Evolutionary conservation across 345 rosid genomes (phyloP), one percentile per base, ranked within the genome.

Genomic region (Dipteronia dyeriana): DNA sequence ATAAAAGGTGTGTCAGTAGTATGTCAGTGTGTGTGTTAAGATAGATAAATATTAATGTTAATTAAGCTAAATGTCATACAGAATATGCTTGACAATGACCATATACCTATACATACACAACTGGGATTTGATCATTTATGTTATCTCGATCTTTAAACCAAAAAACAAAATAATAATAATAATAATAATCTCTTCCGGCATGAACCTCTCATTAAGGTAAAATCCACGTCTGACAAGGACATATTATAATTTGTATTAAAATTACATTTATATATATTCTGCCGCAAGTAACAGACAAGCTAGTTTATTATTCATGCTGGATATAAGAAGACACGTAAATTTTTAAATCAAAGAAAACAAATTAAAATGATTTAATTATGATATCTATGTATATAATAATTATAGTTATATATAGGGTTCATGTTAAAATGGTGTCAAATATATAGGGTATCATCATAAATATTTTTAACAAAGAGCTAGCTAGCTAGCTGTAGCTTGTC

Each of bases 51-150:
- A 34, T 34, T 29, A 64, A 64, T 64, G 10, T 66, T 66, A 34
- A 66, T 34, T 34, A 34, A 34, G 25, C 25, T 39, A 66, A 66
- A 34, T 34, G 49, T 1, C 51, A 67, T 39, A 20, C 70, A 31
- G 68, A 53, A 67, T 5, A 45, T 67, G 70, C 14, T 39, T 41
- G 70, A 67, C 25, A 67, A 45, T 20, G 70, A 39, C 45, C 60
- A 16, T 56, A 16, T 51, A 51, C 19, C 17, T 6, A 59, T 59
- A 6, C n/a, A 66, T 7, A 20, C 9, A 66, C n/a, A 66, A 38
- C 49, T 66, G 70, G 29, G 69, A 66, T 66, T 66, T 66, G 10
- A 38, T 66, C 39, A 16, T 66, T 7, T 16, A 53, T 53, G 57
- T 53, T 16, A 14, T 53, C 57, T 53, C 38, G 38, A 34, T 34